Evolutionary conservation across 352 stramenopile genomes (phyloP).

Genomic region (Lagenidium sp.): DNA sequence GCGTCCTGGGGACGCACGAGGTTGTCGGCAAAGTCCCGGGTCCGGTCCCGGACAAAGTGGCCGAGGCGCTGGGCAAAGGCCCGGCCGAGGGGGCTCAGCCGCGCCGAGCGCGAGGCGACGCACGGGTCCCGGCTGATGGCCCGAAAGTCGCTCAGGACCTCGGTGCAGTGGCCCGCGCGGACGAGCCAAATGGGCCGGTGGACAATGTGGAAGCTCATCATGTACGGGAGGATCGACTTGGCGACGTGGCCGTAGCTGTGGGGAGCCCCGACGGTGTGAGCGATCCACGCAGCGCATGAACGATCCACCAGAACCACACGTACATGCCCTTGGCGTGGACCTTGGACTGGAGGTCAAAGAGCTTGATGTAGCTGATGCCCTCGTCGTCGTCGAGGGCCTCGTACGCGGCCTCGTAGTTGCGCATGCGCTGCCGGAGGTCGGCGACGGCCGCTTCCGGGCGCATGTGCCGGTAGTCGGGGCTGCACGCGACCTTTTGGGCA

Average conservation of each 20-base stretch:
- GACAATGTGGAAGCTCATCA: constrained; percentile 94
- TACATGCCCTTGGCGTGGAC: constrained; percentile 83
- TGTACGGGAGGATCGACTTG: constrained; percentile 89
- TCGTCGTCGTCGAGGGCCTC: constrained; percentile 81
- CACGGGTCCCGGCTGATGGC: constrained; percentile 68
- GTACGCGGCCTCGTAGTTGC: constrained; percentile 85
- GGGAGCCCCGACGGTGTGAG: too few relatives aligned
- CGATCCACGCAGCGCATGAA: too few relatives aligned
- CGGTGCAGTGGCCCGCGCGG: constrained; percentile 80
- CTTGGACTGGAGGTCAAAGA: constrained; percentile 85
- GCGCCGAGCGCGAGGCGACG: constrained; percentile 55
- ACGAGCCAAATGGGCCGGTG: constrained; percentile 90
- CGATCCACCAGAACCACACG: too few relatives aligned
- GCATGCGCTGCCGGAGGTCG: constrained; percentile 76
- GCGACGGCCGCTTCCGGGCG: constrained; percentile 54
- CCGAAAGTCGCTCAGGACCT: constrained; percentile 55
- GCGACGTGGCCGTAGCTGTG: constrained; percentile 86
- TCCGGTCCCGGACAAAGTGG: constrained; percentile 86
- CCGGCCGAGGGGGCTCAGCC: constrained; percentile 85
- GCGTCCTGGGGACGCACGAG: constrained; percentile 15
- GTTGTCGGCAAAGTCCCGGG: constrained; percentile 12
- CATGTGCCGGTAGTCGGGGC: constrained; percentile 79
- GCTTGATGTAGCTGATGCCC: constrained; percentile 86
- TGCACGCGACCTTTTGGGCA: constrained; percentile 60
- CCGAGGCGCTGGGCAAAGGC: constrained; percentile 90